phyloP scores from a whole-genome alignment of 2,329 filamentous ascomycete species.

The Hypoxylon sp. region DNA sequence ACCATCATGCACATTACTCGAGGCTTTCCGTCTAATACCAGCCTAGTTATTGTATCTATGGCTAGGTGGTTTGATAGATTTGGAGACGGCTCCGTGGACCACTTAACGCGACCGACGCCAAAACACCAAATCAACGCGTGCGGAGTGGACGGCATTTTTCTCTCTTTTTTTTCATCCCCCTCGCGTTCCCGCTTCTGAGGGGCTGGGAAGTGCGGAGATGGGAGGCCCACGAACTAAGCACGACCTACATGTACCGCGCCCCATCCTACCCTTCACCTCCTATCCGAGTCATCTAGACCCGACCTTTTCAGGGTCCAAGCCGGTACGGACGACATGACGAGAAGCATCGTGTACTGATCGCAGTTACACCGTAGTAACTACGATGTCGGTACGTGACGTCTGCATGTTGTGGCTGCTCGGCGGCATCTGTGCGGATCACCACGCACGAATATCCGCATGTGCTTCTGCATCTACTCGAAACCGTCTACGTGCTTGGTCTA shows the following conservation, averaged over 20 bases:
- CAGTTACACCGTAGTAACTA: constrained; percentile 9
- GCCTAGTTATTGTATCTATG: too few species aligned
- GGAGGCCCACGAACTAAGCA: too few species aligned
- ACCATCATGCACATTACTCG: constrained; percentile 1
- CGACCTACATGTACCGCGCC: too few species aligned
- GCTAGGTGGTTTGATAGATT: constrained; percentile 15
- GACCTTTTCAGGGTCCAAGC: neutral
- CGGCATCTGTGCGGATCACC: constrained; percentile 8
- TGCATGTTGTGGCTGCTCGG: constrained; percentile 2
- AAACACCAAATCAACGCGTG: constrained; percentile 33
- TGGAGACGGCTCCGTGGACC: constrained; percentile 15
- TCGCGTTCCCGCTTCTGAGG: constrained; percentile 14
- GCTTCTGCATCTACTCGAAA: constrained; percentile 16
- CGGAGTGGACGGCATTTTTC: too few species aligned
- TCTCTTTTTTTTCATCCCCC: neutral
- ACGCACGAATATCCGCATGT: neutral
- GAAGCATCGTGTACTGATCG: neutral
- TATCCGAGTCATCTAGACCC: constrained; percentile 1
- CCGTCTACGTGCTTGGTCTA: neutral
- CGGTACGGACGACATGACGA: constrained; percentile 4
- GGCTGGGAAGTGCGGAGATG: too few species aligned
- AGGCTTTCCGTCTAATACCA: constrained; percentile 8
- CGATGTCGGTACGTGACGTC: constrained; percentile 12
- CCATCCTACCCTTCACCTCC: constrained; percentile 25
- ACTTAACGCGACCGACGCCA: constrained; percentile 13